Evolutionary conservation across 306 rosid genomes (phyloP).

Genomic region (Adenanthera pavonina): DNA sequence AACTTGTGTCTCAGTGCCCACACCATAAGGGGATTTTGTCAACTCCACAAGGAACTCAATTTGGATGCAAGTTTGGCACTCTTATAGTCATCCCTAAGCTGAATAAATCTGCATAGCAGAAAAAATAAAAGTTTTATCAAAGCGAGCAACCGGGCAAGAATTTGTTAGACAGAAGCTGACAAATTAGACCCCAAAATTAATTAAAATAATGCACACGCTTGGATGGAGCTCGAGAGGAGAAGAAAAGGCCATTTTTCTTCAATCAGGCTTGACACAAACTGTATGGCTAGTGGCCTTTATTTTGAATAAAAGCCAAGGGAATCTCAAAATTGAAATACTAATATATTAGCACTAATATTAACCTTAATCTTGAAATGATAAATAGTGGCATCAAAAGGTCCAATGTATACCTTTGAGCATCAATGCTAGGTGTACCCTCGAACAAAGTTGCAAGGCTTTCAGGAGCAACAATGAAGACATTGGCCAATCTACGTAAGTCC

Average conservation of each 20-base stretch:
- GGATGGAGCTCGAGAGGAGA: background rate
- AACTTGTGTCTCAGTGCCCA: slow-evolving; percentile 26
- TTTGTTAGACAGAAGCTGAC: background rate
- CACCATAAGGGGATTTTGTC: slow-evolving; percentile 6
- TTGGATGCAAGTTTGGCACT: slow-evolving; percentile 73
- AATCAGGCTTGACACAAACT: background rate
- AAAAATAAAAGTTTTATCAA: slow-evolving; percentile 14
- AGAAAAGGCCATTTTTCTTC: background rate
- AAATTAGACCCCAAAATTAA: background rate
- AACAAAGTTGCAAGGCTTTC: slow-evolving; percentile 71
- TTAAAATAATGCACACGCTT: background rate
- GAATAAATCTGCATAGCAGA: slow-evolving; percentile 64
- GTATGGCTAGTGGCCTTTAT: background rate
- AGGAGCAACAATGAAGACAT: slow-evolving; percentile 81
- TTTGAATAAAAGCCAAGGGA: background rate
- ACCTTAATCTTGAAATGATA: background rate
- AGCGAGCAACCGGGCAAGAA: background rate
- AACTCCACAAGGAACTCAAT: slow-evolving; percentile 57
- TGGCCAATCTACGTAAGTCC: slow-evolving; percentile 60
- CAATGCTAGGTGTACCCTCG: slow-evolving; percentile 75
- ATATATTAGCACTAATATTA: background rate
- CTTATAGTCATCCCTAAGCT: slow-evolving; percentile 73
- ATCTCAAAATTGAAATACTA: background rate
- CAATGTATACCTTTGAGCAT: slow-evolving; percentile 60
- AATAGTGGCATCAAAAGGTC: slow-evolving; percentile 8